Conservation (phyloP, 352 stramenopile species). For the Achlya hypogyna region DNA sequence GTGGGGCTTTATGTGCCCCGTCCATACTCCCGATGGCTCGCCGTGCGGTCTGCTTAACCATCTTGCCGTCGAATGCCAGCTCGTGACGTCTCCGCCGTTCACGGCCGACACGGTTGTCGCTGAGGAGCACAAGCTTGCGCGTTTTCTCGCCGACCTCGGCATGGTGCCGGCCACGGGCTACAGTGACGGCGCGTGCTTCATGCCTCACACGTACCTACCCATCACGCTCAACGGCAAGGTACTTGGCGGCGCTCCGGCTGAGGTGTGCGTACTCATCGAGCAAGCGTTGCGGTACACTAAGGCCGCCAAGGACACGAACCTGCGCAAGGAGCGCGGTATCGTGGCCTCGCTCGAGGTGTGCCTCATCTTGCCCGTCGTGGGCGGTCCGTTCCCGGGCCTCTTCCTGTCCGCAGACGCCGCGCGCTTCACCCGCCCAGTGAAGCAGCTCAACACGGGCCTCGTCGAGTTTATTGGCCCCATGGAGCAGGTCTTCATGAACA, state of each 20-base stretch:
- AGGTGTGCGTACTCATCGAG: slow-evolving; percentile 82
- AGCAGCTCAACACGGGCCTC: slow-evolving; percentile 83
- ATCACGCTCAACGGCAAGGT: slow-evolving; percentile 96
- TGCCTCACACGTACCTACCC: slow-evolving; percentile 88
- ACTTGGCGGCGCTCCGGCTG: slow-evolving; percentile 81
- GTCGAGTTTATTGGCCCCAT: slow-evolving; percentile 97
- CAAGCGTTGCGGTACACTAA: slow-evolving; percentile 62
- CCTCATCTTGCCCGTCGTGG: slow-evolving; percentile 63
- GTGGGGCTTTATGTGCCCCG: slow-evolving; percentile 98
- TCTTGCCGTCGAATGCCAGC: slow-evolving; percentile 89
- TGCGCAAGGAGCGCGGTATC: slow-evolving; percentile 57
- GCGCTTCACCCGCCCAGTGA: slow-evolving; percentile 90
- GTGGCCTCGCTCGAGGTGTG: slow-evolving; percentile 74
- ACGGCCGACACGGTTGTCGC: slow-evolving; percentile 58
- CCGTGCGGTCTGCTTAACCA: slow-evolving; percentile 99
- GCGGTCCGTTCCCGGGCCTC: slow-evolving; percentile 95
- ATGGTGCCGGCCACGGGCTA: slow-evolving; percentile 79
- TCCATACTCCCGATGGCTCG: slow-evolving; percentile 99
- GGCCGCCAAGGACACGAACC: slow-evolving; percentile 32
- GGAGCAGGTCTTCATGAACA: slow-evolving; percentile 97
- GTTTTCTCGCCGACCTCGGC: slow-evolving; percentile 63
- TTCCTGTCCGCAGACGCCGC: slow-evolving; percentile 96
- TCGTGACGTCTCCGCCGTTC: slow-evolving; percentile 72
- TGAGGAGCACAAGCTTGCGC: slow-evolving; percentile 66
- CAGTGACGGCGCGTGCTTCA: slow-evolving; percentile 68